phyloP scores from a whole-genome alignment of 768 basidiomycete species.

The Filobasidium floriforme region DNA sequence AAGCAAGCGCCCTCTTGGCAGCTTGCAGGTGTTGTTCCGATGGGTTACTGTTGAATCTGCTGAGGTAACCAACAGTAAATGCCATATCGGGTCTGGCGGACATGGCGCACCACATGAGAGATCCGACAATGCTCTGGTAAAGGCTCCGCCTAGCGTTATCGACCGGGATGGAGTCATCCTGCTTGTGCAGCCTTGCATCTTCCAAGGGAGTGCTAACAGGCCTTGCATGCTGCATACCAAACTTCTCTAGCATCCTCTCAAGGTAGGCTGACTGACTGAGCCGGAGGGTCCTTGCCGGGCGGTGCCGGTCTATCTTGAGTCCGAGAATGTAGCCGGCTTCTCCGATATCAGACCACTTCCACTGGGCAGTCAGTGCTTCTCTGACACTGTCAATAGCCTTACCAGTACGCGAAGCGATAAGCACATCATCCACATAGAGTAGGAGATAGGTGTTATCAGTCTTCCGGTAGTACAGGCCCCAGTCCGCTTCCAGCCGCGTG shows the following conservation, averaged over 20 bases:
- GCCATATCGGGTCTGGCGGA: slow-evolving; percentile 45
- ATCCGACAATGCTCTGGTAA: slow-evolving; percentile 29
- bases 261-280: slow-evolving; percentile 26
- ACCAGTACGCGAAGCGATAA: slow-evolving; percentile 16
- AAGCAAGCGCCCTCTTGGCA: slow-evolving; percentile 24
- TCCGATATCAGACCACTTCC: slow-evolving; percentile 21
- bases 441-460: slow-evolving; percentile 16
- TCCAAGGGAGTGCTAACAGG: slow-evolving; percentile 15
- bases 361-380: slow-evolving; percentile 13
- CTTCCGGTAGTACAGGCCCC: slow-evolving; percentile 24
- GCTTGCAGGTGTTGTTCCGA: slow-evolving; percentile 23
- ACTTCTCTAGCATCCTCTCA: slow-evolving; percentile 17
- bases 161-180: neutral
- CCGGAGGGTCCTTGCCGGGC: neutral
- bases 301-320: slow-evolving; percentile 18
- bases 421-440: slow-evolving; percentile 26
- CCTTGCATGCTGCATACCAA: slow-evolving; percentile 5
- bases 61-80: slow-evolving; percentile 36
- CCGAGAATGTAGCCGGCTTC: slow-evolving; percentile 22
- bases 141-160: neutral
- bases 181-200: neutral
- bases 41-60: slow-evolving; percentile 32
- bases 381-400: slow-evolving; percentile 8
- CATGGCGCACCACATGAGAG: slow-evolving; percentile 42
- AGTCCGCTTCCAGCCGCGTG: slow-evolving; percentile 23